These are phyloP conservation scores for Artemisia tridentata DNA, from an alignment of 129 eudicot genomes.

Conservation along the genomic window DNA sequence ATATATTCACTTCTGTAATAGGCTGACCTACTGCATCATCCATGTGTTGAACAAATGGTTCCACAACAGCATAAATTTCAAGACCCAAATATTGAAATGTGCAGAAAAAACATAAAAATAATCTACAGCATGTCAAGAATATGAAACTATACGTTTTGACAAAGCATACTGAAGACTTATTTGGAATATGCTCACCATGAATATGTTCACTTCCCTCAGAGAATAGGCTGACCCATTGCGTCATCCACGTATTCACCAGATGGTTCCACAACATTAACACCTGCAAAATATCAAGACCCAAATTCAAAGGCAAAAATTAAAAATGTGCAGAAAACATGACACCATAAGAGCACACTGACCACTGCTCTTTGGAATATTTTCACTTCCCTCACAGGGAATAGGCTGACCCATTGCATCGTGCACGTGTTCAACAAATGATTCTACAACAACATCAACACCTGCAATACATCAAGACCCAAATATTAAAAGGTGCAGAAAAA, in stretches of 20 bases:
- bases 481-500: too few species aligned
- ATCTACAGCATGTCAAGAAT: not conserved
- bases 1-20: not conserved
- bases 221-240: not conserved
- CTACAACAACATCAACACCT: not conserved
- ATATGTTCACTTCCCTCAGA: conserved; percentile 1
- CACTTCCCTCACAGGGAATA: not conserved
- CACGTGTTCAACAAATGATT: not conserved
- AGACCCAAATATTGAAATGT: not conserved
- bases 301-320: too few species aligned
- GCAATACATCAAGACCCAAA: not conserved
- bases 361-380: not conserved
- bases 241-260: not conserved
- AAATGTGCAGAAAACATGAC: not conserved
- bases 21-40: not conserved
- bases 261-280: not conserved
- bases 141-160: not conserved
- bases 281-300: not conserved
- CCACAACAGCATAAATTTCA: too few species aligned
- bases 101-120: not conserved
- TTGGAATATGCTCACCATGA: too few species aligned
- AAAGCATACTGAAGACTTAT: not conserved
- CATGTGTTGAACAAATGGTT: too few species aligned
- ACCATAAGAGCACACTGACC: not conserved
- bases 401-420: not conserved